These are phyloP conservation scores for Claviceps arundinis DNA, from an alignment of 2,329 filamentous ascomycete genomes.

Conservation along the genomic window DNA sequence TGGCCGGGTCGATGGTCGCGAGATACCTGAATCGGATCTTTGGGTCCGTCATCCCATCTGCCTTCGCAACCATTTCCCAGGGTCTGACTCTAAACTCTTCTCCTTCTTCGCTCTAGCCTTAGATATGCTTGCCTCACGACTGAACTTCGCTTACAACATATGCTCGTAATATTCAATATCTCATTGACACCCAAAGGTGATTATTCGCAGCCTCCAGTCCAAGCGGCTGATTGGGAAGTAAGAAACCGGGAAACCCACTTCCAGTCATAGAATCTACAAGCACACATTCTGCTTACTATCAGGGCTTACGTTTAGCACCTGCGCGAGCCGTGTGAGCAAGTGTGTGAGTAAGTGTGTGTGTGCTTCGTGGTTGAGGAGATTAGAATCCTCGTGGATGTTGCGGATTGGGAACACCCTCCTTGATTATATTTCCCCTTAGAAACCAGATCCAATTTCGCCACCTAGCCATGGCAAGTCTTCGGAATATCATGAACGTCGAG, in stretches of 20 bases:
- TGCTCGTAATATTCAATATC: conserved; percentile 2
- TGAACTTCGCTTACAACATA: conserved; percentile 3
- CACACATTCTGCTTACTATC: conserved; percentile 5
- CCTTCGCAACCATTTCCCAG: conserved; percentile 1
- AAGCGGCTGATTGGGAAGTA: not conserved
- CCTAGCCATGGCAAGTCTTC: conserved; percentile 39
- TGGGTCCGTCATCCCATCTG: conserved; percentile 3
- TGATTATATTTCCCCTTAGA: not conserved
- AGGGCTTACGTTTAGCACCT: conserved; percentile 12
- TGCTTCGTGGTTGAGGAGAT: conserved; percentile 5
- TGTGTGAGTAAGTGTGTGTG: conserved; percentile 21
- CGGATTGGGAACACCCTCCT: conserved; percentile 2
- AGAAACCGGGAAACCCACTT: not conserved
- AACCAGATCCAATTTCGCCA: conserved; percentile 26
- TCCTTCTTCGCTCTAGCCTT: conserved; percentile 1
- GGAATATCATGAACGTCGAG: conserved; percentile 43
- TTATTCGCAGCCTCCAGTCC: conserved; percentile 8
- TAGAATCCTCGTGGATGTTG: not conserved
- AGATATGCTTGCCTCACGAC: conserved; percentile 4
- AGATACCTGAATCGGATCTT: conserved; percentile 5
- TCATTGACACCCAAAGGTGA: not conserved
- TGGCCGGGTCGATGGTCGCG: conserved; percentile 6
- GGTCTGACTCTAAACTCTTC: not conserved
- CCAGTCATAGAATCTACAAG: conserved; percentile 4
- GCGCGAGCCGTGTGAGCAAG: conserved; percentile 30